phyloP scores from a whole-genome alignment of 352 stramenopile genomes.

The Phytophthora citrophthora region DNA sequence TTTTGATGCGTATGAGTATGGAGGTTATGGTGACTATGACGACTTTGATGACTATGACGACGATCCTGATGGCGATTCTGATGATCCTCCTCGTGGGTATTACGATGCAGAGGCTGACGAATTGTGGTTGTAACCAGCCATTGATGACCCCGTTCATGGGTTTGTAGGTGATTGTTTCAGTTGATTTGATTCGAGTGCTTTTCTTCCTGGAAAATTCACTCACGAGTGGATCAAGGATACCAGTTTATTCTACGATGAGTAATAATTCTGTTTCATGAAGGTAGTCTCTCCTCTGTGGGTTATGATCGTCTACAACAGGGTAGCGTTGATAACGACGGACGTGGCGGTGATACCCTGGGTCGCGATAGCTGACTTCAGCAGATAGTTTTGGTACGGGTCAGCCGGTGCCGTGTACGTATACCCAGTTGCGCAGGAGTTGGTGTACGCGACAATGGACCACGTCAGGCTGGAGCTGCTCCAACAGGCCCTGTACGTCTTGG shows the following conservation, averaged over 20 bases:
- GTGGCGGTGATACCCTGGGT: constrained; percentile 37
- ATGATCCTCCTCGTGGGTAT: neutral
- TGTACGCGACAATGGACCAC: constrained; percentile 45
- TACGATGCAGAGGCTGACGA: constrained; percentile 28
- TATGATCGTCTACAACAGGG: constrained; percentile 17
- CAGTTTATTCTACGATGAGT: too few species aligned
- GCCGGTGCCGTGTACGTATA: constrained; percentile 38
- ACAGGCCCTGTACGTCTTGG: constrained; percentile 45
- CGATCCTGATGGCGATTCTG: too few species aligned
- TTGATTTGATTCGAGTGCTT: too few species aligned
- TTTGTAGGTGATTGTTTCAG: too few species aligned
- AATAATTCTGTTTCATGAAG: too few species aligned
- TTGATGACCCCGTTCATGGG: too few species aligned
- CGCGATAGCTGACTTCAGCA: constrained; percentile 41
- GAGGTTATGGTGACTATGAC: constrained; percentile 19
- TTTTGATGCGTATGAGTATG: constrained; percentile 38
- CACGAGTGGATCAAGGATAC: too few species aligned
- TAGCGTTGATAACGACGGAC: constrained; percentile 52
- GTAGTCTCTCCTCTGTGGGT: neutral
- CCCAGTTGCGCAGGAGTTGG: constrained; percentile 27
- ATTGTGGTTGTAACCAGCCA: too few species aligned
- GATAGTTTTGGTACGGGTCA: constrained; percentile 62
- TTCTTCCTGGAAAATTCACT: too few species aligned
- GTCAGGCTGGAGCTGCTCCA: constrained; percentile 41
- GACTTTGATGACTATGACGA: constrained; percentile 7